Evolutionary conservation across 164 flowering plant species (phyloP).

Genomic region (Protea cynaroides): DNA sequence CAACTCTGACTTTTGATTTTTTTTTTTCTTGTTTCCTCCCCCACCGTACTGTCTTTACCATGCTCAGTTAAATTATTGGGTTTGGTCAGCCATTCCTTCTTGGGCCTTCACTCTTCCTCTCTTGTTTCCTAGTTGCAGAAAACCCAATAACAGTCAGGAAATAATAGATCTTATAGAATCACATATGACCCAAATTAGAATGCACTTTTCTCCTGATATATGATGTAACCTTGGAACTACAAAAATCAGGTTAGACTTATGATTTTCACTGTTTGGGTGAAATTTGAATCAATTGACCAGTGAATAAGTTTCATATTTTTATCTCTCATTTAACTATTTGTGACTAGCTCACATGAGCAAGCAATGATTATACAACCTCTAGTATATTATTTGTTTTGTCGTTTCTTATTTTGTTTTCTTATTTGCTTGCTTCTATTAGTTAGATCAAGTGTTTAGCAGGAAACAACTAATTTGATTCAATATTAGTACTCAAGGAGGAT

Average conservation of each 20-base stretch:
- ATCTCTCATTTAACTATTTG: not conserved
- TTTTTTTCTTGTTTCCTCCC: not conserved
- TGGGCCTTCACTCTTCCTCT: not conserved
- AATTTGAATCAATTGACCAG: not conserved
- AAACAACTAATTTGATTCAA: too few relatives aligned
- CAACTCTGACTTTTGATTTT: not conserved
- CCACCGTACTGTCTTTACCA: not conserved
- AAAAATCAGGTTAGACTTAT: not conserved
- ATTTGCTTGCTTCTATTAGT: too few relatives aligned
- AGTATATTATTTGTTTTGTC: too few relatives aligned
- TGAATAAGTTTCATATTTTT: not conserved
- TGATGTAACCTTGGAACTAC: not conserved
- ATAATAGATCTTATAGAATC: too few relatives aligned
- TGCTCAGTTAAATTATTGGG: not conserved
- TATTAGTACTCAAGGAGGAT: too few relatives aligned
- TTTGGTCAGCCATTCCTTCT: not conserved
- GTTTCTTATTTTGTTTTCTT: too few relatives aligned
- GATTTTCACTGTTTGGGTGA: not conserved
- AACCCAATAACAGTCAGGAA: not conserved
- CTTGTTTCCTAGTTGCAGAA: not conserved
- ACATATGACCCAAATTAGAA: not conserved
- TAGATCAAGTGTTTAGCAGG: too few relatives aligned
- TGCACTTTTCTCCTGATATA: not conserved
- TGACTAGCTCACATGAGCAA: not conserved
- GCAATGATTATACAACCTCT: not conserved